These are phyloP conservation scores for Begonia loranthoides DNA, from an alignment of 306 rosid species.

Conservation along the genomic window DNA sequence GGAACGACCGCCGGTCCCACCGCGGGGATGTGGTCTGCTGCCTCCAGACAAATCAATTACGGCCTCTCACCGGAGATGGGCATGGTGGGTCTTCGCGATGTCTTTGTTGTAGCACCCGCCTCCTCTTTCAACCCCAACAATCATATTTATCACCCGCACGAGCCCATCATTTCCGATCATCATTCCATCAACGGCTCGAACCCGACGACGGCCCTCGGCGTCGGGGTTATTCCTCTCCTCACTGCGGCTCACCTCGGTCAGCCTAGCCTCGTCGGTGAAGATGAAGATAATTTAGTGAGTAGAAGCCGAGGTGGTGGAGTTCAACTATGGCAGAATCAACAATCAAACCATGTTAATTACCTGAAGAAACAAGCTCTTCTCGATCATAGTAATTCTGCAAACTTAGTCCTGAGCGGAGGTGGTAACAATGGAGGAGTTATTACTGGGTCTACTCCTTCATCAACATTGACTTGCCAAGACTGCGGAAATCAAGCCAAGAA, in stretches of 20 bases:
- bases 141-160: constrained; percentile 10
- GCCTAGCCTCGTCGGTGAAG: constrained; percentile 4
- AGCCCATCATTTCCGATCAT: constrained; percentile 27
- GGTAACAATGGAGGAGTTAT: constrained; percentile 8
- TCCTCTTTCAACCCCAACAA: constrained; percentile 28
- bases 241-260: constrained; percentile 31
- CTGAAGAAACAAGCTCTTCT: constrained; percentile 29
- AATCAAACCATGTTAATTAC: constrained; percentile 22
- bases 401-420: background rate
- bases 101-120: constrained; percentile 68
- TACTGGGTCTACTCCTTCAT: constrained; percentile 20
- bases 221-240: constrained; percentile 68
- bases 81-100: constrained; percentile 55
- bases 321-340: constrained; percentile 76
- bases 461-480: constrained; percentile 51
- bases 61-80: constrained; percentile 52
- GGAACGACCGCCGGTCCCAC: constrained; percentile 27
- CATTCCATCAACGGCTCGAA: constrained; percentile 29
- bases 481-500: constrained; percentile 97
- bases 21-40: constrained; percentile 31
- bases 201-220: constrained; percentile 72
- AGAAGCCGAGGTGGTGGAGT: constrained; percentile 36
- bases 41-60: constrained; percentile 36
- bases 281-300: constrained; percentile 12
- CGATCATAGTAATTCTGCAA: constrained; percentile 14